These are phyloP conservation scores for Blastomyces percursus DNA, from an alignment of 2,329 filamentous ascomycete species.

Conservation along the genomic window DNA sequence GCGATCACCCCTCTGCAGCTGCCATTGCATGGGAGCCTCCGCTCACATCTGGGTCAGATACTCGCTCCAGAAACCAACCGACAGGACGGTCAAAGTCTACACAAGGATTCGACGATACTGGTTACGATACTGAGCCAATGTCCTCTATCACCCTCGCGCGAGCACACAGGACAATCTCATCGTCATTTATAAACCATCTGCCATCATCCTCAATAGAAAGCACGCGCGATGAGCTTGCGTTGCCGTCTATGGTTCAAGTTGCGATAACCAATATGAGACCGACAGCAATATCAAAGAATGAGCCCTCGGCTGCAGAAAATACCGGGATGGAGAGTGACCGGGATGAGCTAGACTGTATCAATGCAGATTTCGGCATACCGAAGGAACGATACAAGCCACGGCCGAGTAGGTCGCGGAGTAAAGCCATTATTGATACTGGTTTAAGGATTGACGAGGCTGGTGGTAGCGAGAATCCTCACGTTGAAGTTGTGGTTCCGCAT, in stretches of 20 bases:
- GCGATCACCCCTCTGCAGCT: not conserved
- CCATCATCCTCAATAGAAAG: conserved; percentile 17
- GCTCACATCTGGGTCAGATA: not conserved
- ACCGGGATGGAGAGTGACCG: conserved; percentile 1
- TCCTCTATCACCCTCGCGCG: conserved; percentile 25
- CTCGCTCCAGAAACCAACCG: conserved; percentile 7
- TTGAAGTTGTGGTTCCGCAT: not conserved
- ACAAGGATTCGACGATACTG: conserved; percentile 22
- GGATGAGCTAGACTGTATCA: conserved; percentile 12
- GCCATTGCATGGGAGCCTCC: not conserved
- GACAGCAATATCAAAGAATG: not conserved
- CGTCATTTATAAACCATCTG: not conserved
- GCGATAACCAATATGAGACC: conserved; percentile 5
- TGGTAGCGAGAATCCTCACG: not conserved
- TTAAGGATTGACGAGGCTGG: not conserved
- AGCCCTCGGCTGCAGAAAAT: not conserved
- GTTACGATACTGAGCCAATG: conserved; percentile 32
- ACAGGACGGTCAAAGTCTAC: conserved; percentile 20
- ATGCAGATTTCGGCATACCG: conserved; percentile 22
- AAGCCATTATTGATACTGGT: conserved; percentile 10
- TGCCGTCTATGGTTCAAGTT: conserved; percentile 16
- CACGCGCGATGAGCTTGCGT: conserved; percentile 21
- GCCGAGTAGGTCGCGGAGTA: conserved; percentile 24
- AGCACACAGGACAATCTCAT: conserved; percentile 9
- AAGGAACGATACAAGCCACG: conserved; percentile 32